A percentile compares a stretch with the other conserved stretches of the same genome.
phyloP scores from a whole-genome alignment of 176 grass and related monocot species.

The Eragrostis curvula region DNA sequence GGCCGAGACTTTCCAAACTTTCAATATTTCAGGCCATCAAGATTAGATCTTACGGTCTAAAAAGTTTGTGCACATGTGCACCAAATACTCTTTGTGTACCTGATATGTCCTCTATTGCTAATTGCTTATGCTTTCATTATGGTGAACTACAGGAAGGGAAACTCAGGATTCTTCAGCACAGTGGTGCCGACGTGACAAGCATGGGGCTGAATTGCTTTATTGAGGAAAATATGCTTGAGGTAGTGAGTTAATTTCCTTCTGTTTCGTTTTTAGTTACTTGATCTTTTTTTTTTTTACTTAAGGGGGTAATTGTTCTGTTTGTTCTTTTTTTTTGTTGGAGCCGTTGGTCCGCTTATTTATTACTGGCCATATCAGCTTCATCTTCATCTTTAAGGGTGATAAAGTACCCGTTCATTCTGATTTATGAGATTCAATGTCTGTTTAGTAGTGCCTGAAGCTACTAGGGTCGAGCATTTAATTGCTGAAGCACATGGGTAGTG shows the following conservation, averaged over 20 bases:
- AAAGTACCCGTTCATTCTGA: not conserved
- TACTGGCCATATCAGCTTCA: not conserved
- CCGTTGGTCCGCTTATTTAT: not conserved
- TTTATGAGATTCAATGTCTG: not conserved
- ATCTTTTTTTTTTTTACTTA: not conserved
- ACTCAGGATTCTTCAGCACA: constrained; percentile 90
- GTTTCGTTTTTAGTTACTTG: constrained; percentile 19
- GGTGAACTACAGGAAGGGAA: constrained; percentile 80
- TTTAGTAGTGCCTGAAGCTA: not conserved
- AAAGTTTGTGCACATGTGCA: too few species aligned
- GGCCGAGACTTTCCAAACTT: too few species aligned
- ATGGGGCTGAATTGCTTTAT: constrained; percentile 52
- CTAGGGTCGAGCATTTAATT: not conserved
- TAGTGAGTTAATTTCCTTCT: constrained; percentile 22
- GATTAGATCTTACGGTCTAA: too few species aligned
- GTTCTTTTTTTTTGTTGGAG: not conserved
- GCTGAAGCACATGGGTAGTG: not conserved
- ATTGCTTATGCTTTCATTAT: constrained; percentile 43
- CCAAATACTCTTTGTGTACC: too few species aligned
- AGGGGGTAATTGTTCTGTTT: not conserved
- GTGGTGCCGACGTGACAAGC: constrained; percentile 57
- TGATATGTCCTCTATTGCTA: too few species aligned
- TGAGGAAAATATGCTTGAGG: constrained; percentile 80
- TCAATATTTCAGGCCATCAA: too few species aligned
- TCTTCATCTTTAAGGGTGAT: not conserved